Conservation (phyloP, 179 eudicot species). For the Camellia oleifera region DNA sequence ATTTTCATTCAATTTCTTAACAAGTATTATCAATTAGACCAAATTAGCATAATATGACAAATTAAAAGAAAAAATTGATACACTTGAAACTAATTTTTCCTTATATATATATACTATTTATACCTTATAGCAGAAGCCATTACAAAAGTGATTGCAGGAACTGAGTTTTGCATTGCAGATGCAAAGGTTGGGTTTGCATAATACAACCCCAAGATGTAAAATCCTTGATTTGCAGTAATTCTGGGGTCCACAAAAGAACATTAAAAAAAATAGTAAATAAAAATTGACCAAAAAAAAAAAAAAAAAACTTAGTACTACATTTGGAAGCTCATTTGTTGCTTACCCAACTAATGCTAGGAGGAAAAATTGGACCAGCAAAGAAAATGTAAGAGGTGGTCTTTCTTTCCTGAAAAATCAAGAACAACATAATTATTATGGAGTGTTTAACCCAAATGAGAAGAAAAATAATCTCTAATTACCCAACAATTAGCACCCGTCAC, state of each 20-base stretch:
- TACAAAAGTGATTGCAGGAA: constrained; percentile 74
- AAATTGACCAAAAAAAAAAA: neutral
- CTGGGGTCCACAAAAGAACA: constrained; percentile 24
- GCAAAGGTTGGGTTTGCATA: constrained; percentile 77
- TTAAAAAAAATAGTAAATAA: neutral
- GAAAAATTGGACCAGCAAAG: constrained; percentile 62
- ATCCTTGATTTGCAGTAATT: constrained; percentile 78
- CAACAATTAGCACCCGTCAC: no score
- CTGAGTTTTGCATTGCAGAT: constrained; percentile 79
- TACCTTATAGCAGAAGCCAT: constrained; percentile 62
- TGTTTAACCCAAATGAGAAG: no score
- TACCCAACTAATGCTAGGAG: constrained; percentile 70
- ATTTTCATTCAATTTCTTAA: no score
- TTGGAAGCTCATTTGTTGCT: constrained; percentile 10
- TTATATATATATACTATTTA: neutral
- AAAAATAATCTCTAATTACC: no score
- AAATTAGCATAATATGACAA: no score
- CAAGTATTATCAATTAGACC: no score
- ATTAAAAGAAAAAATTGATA: no score
- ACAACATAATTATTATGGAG: neutral
- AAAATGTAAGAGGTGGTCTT: constrained; percentile 70
- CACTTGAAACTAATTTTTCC: no score
- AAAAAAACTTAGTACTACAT: neutral
- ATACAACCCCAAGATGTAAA: constrained; percentile 69
- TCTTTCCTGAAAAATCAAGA: constrained; percentile 50